Evolutionary conservation across 495 filamentous ascomycete genomes (phyloP), one percentile per base, ranked within the genome.

Genomic region (Xylaria longipes): DNA sequence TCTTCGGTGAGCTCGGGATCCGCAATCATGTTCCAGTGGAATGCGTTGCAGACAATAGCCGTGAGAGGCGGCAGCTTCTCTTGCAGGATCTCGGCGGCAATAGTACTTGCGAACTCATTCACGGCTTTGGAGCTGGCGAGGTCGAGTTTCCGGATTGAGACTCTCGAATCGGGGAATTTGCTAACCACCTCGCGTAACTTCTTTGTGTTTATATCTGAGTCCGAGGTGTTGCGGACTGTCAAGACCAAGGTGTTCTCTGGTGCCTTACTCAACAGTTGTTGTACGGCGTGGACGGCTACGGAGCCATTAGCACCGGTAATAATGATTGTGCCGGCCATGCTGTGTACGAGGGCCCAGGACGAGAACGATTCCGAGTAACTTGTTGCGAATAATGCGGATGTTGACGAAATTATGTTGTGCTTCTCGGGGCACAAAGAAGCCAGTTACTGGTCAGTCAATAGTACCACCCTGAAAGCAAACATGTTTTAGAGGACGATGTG

Each of bases 31-130:
- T 83, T 85, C 81, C 82, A 84, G 33, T 80, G 80, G 66, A 74
- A 80, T 1, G 86, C 85, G 69, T 85, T 85, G 74, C 81, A 85
- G 60, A 87, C 71, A 54, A 87, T 82, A 29, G 63, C 61, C 22
- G 65, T 73, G 33, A 88, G 74, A 0, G 74, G 78, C 1, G 82
- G 83, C 22, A 82, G 74, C 33, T 78, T 76, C 9, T 75, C 74
- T 9, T 67, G 48, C 8, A 43, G 9, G n/a, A 87, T 73, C 25
- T 76, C 78, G 17, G 52, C 60, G 17, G 70, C 64, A 17, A 76
- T 68, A 1, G 58, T 69, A n/a, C 39, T 50, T 79, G 65, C 77
- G 74, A 17, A 78, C 52, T 81, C 71, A 12, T 82, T 73, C 5
- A 84, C 82, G 11, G 64, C 72, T 12, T 75, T 41, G 22, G 86